These are phyloP conservation scores for Drosera spatulata DNA, from an alignment of 179 eudicot genomes.

Conservation along the genomic window DNA sequence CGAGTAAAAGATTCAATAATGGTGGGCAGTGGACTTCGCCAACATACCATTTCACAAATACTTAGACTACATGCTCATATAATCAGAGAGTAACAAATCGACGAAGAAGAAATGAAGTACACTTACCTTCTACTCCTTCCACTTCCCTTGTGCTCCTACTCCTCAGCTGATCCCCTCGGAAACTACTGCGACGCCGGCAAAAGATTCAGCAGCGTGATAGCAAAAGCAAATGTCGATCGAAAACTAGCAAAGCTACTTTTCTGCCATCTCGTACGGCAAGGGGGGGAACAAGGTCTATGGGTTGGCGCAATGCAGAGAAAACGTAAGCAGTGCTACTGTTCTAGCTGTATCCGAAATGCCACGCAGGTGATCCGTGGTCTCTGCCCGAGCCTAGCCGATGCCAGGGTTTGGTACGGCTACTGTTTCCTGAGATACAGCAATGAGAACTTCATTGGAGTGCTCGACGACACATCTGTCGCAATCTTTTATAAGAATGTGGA, in stretches of 20 bases:
- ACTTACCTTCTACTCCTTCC: not conserved
- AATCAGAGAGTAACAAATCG: no score
- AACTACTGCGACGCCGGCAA: conserved; percentile 33
- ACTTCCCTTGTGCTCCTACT: conserved; percentile 11
- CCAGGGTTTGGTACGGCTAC: conserved; percentile 65
- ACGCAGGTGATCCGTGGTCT: conserved; percentile 23
- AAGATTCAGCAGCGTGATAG: conserved; percentile 12
- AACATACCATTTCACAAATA: no score
- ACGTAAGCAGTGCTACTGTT: conserved; percentile 43
- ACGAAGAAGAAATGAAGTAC: no score
- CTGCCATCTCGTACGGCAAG: conserved; percentile 36
- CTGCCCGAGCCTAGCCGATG: conserved; percentile 54
- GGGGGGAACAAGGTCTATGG: conserved; percentile 35
- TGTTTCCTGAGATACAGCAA: conserved; percentile 69
- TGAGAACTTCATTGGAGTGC: conserved; percentile 34
- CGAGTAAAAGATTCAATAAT: no score
- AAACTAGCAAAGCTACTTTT: conserved; percentile 27
- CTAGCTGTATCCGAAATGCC: conserved; percentile 52
- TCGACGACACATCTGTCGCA: conserved; percentile 36
- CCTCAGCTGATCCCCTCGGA: conserved; percentile 36
- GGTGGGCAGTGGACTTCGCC: no score
- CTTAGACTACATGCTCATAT: no score
- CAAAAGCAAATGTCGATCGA: conserved; percentile 40
- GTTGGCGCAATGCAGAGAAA: conserved; percentile 78
- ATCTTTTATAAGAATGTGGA: conserved; percentile 26